These are phyloP conservation scores for Lactarius quietus DNA, from an alignment of 768 basidiomycete genomes.

Conservation along the genomic window DNA sequence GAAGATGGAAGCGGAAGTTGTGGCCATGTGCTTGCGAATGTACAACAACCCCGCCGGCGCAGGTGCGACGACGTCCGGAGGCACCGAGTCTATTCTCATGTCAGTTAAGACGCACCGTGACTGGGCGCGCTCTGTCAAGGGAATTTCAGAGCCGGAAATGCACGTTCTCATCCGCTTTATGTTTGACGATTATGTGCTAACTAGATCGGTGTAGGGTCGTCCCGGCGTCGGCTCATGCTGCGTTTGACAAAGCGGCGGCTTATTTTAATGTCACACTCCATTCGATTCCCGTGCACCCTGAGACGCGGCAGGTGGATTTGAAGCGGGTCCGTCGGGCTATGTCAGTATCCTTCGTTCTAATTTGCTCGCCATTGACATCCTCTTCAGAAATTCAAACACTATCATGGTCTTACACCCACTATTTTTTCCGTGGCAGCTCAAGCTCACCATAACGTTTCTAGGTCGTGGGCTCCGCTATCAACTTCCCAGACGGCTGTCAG, in stretches of 20 bases:
- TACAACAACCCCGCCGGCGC: conserved; percentile 84
- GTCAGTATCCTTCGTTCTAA: conserved; percentile 43
- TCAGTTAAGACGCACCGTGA: conserved; percentile 91
- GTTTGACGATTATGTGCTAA: conserved; percentile 10
- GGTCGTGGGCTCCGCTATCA: conserved; percentile 84
- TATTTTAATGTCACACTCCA: conserved; percentile 92
- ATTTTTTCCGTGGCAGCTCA: not conserved
- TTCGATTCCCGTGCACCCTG: conserved; percentile 72
- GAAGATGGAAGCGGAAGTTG: conserved; percentile 97
- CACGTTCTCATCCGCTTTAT: conserved; percentile 35
- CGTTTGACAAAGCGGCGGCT: conserved; percentile 89
- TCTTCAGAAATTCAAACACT: conserved; percentile 76
- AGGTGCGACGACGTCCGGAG: conserved; percentile 91
- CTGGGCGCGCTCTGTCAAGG: conserved; percentile 82
- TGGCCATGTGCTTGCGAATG: conserved; percentile 80
- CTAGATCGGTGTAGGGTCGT: conserved; percentile 55
- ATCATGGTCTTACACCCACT: conserved; percentile 57
- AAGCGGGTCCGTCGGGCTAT: conserved; percentile 81
- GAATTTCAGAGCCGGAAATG: conserved; percentile 93
- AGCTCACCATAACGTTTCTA: conserved; percentile 31
- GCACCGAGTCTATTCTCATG: conserved; percentile 96
- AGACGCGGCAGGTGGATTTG: conserved; percentile 75
- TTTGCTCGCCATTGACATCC: conserved; percentile 14
- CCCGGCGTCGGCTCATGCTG: conserved; percentile 83
- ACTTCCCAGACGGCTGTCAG: conserved; percentile 83